Evolutionary conservation across 208 protist species (phyloP), one percentile per base, ranked within the genome.

Genomic region (Trypanosomatidae sp.): DNA sequence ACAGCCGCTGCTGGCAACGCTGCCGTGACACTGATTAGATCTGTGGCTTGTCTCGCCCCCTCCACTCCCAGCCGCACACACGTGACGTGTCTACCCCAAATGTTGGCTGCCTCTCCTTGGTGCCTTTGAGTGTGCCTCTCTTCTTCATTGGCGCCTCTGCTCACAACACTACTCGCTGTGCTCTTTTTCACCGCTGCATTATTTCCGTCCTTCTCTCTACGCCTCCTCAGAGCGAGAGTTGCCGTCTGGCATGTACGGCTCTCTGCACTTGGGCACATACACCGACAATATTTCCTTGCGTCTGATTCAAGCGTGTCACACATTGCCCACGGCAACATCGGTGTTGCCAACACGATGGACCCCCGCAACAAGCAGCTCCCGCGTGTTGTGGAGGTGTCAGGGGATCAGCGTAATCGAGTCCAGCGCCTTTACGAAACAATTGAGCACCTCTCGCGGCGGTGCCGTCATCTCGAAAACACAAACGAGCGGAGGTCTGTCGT

Each of bases 401-500:
- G 76, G 15, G 70, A 80, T 15, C 28, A 60, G 41, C 66, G 46
- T 49, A 65, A 75, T 28, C 58, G 69, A 30, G 22, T 80, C 0
- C 70, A 76, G 17, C 33, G 55, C 2, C 76, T 76, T 28, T 60
- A 72, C 25, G 62, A 39, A 3, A 39, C n/a, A 6, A 71, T 76
- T 2, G 76, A 80, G 58, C 76, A 76, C 28, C 77, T 81, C 1
- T 52, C 71, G 10, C 72, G 79, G 30, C 73, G 70, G 5, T 79
- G 73, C 70, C 62, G 73, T 10, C 73, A 83, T 9, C 65, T 91
- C 3, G 83, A 91, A 59, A 70, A 66, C 50, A 71, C 9, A 8
- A 41, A 73, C n/a, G 84, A 92, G 36, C 80, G 82, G 15, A 84
- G 89, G 41, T 79, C 82, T 30, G 74, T 81, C 22, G 41, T 82